Evolutionary conservation across 164 flowering plant species (phyloP).

Genomic region (Pachysandra terminalis): DNA sequence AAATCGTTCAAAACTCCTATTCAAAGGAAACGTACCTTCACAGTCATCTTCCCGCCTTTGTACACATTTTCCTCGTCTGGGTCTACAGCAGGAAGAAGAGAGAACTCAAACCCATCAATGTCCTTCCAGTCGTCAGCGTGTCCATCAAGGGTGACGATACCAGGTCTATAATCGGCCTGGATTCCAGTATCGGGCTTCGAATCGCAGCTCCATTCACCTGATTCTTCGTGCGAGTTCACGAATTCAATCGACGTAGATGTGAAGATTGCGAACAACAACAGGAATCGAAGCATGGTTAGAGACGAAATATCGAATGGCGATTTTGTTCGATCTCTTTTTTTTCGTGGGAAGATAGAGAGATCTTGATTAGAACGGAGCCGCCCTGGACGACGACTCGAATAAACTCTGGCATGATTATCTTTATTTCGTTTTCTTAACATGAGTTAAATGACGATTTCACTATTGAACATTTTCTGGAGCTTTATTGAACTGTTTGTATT

Average conservation of each 20-base stretch:
- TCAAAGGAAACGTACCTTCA: conserved; percentile 52
- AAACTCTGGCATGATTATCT: too few relatives aligned
- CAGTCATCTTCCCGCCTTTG: conserved; percentile 68
- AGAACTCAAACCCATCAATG: conserved; percentile 71
- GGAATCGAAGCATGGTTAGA: conserved; percentile 25
- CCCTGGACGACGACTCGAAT: not conserved
- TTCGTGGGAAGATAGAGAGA: not conserved
- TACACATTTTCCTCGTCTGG: conserved; percentile 78
- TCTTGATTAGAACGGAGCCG: not conserved
- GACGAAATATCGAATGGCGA: not conserved
- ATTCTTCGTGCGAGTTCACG: conserved; percentile 64
- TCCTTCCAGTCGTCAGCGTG: conserved; percentile 77
- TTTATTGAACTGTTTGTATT: too few relatives aligned
- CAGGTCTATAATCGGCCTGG: conserved; percentile 61
- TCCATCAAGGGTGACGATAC: conserved; percentile 77
- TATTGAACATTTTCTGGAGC: too few relatives aligned
- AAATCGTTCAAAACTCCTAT: not conserved
- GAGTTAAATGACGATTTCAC: too few relatives aligned
- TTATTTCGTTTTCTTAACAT: too few relatives aligned
- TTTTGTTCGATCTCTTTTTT: not conserved
- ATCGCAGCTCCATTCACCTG: conserved; percentile 78
- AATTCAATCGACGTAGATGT: conserved; percentile 11
- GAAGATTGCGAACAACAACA: conserved; percentile 16
- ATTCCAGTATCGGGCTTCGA: conserved; percentile 47
- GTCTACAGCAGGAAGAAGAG: conserved; percentile 90